Percentiles rank a stretch among this genome's conserved stretches.
Evolutionary conservation across 257 asterid species (phyloP).

Genomic region (Fraxinus cuspidata): DNA sequence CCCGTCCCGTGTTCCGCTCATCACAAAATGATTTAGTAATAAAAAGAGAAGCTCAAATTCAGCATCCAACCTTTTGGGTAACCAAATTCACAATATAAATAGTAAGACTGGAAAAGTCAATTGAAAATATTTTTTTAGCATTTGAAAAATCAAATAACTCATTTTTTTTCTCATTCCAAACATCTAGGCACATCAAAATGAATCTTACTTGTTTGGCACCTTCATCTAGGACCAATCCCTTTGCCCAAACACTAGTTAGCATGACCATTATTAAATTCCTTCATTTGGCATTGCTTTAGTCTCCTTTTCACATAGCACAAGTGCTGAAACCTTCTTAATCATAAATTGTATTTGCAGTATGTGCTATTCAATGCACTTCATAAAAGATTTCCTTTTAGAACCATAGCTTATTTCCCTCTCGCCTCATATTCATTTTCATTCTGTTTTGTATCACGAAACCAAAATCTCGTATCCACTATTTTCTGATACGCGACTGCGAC

Average conservation of each 20-base stretch:
- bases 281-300: not conserved
- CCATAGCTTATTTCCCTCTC: not conserved
- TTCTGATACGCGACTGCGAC: not conserved
- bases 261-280: not conserved
- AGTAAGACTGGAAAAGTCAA: not conserved
- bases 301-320: constrained; percentile 6
- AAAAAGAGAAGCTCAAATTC: not conserved
- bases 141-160: not conserved
- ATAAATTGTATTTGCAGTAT: not conserved
- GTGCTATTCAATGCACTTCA: not conserved
- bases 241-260: not conserved
- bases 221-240: not conserved
- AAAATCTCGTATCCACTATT: not conserved
- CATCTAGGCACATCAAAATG: not conserved
- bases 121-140: not conserved
- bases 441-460: not conserved
- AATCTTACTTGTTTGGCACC: not conserved
- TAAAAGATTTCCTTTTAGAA: not conserved
- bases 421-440: not conserved
- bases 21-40: not conserved
- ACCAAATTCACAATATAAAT: not conserved
- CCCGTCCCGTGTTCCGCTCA: not conserved
- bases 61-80: too few species aligned
- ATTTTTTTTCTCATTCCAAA: not conserved
- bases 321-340: constrained; percentile 6